A percentile compares a stretch with the other conserved stretches of the same genome.
phyloP scores from a whole-genome alignment of 1,139 yeast species.

The Casaregolazyma suthepensis region DNA sequence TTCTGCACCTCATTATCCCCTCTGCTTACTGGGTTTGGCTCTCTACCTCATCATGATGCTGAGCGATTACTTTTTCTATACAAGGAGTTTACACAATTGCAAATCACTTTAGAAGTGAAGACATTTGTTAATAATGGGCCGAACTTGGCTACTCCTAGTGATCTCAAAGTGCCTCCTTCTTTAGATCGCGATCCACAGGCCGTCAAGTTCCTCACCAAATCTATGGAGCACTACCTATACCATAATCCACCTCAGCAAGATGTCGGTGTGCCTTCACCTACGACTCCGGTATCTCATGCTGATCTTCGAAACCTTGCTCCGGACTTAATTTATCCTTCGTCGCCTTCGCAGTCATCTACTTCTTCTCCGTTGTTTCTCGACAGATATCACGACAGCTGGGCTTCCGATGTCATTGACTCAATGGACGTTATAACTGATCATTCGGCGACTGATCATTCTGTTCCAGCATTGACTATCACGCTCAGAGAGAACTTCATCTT shows the following conservation, averaged over 20 bases:
- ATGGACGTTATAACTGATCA: slow-evolving; percentile 2
- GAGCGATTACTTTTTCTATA: slow-evolving; percentile 24
- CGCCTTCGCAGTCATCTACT: neutral
- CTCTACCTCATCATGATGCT: slow-evolving; percentile 22
- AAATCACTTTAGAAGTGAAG: slow-evolving; percentile 21
- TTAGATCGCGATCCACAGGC: slow-evolving; percentile 20
- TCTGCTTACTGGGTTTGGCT: slow-evolving; percentile 23
- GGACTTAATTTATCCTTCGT: neutral
- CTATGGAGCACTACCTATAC: slow-evolving; percentile 22
- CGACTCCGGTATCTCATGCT: neutral
- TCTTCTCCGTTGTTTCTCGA: neutral
- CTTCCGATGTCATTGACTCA: slow-evolving; percentile 4
- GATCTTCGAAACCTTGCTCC: neutral
- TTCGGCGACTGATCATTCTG: neutral
- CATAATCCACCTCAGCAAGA: slow-evolving; percentile 1
- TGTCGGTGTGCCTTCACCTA: neutral
- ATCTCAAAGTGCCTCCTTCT: slow-evolving; percentile 19
- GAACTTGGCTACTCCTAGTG: slow-evolving; percentile 16
- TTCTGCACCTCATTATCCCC: slow-evolving; percentile 21
- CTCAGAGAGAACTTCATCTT: neutral
- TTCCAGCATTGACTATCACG: neutral
- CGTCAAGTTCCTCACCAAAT: slow-evolving; percentile 19
- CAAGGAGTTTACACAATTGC: slow-evolving; percentile 26
- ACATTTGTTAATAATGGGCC: slow-evolving; percentile 18
- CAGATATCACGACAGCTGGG: slow-evolving; percentile 8